Percentiles rank a stretch among this genome's conserved stretches.
phyloP scores from a whole-genome alignment of 2,329 filamentous ascomycete species.

The Cladosporium colombiae region DNA sequence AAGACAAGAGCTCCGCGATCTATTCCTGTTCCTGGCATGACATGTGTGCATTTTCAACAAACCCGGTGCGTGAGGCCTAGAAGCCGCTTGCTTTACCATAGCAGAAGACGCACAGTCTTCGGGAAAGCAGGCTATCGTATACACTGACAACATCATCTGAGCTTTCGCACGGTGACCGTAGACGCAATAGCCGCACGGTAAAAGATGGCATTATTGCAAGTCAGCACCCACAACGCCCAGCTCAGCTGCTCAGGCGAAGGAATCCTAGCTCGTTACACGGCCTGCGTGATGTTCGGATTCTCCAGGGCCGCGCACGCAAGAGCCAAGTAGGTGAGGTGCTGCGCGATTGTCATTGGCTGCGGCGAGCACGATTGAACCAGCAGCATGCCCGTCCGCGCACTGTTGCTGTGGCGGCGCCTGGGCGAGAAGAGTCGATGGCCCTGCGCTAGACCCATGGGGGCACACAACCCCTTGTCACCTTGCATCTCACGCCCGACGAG shows the following conservation, averaged over 20 bases:
- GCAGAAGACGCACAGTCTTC: not conserved
- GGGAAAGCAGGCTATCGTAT: not conserved
- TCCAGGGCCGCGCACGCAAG: slow-evolving; percentile 8
- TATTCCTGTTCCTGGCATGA: slow-evolving; percentile 12
- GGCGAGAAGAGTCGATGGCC: slow-evolving; percentile 9
- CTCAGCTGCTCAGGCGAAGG: slow-evolving; percentile 6
- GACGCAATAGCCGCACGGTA: slow-evolving; percentile 1
- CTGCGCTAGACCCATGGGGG: slow-evolving; percentile 17
- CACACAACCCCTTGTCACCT: slow-evolving; percentile 5
- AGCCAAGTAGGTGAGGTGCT: not conserved
- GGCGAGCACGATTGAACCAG: not conserved
- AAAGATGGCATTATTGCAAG: not conserved
- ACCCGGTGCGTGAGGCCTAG: not conserved
- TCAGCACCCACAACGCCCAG: not conserved
- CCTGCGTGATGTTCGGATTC: slow-evolving; percentile 3
- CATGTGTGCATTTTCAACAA: slow-evolving; percentile 3
- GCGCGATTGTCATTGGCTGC: not conserved
- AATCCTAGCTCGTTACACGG: not conserved
- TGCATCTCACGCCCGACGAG: slow-evolving; percentile 8
- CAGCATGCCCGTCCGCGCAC: slow-evolving; percentile 1
- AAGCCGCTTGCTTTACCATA: not conserved
- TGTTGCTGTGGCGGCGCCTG: slow-evolving; percentile 1
- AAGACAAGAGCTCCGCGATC: slow-evolving; percentile 3
- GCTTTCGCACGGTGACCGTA: slow-evolving; percentile 1
- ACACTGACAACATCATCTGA: not conserved